These are phyloP conservation scores for Xylaria sp. DNA, from an alignment of 2,329 filamentous ascomycete species.

Conservation along the genomic window DNA sequence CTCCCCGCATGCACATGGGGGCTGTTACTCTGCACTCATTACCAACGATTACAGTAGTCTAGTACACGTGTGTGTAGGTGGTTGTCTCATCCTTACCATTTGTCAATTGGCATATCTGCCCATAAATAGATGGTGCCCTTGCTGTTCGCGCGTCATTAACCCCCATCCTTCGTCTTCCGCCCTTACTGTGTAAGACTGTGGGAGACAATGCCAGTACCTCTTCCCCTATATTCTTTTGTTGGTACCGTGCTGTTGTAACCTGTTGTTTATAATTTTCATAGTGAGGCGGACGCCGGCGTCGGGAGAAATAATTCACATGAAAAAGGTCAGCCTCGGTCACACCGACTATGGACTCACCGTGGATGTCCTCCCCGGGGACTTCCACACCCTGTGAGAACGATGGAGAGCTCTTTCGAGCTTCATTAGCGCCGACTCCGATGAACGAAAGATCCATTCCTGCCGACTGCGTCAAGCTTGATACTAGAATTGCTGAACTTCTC, in stretches of 20 bases:
- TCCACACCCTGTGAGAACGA: slow-evolving; percentile 18
- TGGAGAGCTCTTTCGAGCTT: slow-evolving; percentile 30
- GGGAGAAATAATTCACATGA: neutral
- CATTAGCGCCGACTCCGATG: slow-evolving; percentile 36
- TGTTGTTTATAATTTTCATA: neutral
- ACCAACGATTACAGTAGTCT: neutral
- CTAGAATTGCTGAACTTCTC: slow-evolving; percentile 44
- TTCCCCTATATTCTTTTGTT: slow-evolving; percentile 1
- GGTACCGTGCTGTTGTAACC: neutral
- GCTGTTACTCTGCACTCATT: neutral
- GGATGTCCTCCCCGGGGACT: slow-evolving; percentile 29
- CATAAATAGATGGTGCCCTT: slow-evolving; percentile 2
- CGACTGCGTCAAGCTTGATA: slow-evolving; percentile 46
- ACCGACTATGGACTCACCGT: slow-evolving; percentile 36
- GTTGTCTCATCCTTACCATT: slow-evolving; percentile 1
- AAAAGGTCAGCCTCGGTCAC: slow-evolving; percentile 28
- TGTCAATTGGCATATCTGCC: neutral
- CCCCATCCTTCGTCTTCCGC: neutral
- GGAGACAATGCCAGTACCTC: slow-evolving; percentile 9
- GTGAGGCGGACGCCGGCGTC: neutral
- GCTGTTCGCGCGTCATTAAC: neutral
- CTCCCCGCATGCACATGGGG: slow-evolving; percentile 10
- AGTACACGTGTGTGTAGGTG: too few relatives aligned
- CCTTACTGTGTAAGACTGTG: neutral
- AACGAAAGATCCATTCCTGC: slow-evolving; percentile 45